A percentile compares a stretch with the other conserved stretches of the same genome.
phyloP scores from a whole-genome alignment of 805 yeast genomes.

The Lipomyces spencermartinsiae region DNA sequence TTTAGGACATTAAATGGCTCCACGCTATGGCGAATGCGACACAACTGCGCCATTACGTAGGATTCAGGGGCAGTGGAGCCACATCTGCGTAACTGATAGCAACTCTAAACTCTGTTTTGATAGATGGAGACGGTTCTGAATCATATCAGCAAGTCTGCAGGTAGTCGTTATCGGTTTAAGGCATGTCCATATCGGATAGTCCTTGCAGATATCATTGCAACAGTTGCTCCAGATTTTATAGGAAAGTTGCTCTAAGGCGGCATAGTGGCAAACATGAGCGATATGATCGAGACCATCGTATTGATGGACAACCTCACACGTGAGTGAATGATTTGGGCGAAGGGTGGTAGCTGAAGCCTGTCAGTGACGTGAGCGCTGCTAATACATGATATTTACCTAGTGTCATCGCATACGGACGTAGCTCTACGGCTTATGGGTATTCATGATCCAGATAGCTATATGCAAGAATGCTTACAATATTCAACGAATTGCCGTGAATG shows the following conservation, averaged over 20 bases:
- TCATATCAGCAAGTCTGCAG: neutral
- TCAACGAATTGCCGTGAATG: slow-evolving; percentile 25
- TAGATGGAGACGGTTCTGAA: neutral
- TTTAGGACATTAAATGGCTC: too few relatives aligned
- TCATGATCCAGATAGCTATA: slow-evolving; percentile 17
- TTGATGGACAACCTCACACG: neutral
- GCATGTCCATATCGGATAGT: neutral
- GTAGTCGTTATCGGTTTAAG: neutral
- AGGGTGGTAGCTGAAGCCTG: neutral
- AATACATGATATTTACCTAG: neutral
- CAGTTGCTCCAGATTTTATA: neutral
- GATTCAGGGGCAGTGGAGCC: neutral
- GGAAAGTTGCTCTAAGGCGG: neutral
- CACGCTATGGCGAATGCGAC: neutral
- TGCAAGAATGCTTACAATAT: slow-evolving; percentile 15
- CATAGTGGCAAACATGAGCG: neutral
- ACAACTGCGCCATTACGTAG: neutral
- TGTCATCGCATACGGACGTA: neutral
- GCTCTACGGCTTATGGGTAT: neutral
- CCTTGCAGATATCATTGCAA: neutral
- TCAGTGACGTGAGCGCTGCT: neutral
- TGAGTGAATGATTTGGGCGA: neutral
- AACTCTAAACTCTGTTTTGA: neutral
- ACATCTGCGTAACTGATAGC: neutral
- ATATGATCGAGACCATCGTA: neutral